phyloP scores from a whole-genome alignment of 2,329 filamentous ascomycete species.

The Acrocalymma vagum region DNA sequence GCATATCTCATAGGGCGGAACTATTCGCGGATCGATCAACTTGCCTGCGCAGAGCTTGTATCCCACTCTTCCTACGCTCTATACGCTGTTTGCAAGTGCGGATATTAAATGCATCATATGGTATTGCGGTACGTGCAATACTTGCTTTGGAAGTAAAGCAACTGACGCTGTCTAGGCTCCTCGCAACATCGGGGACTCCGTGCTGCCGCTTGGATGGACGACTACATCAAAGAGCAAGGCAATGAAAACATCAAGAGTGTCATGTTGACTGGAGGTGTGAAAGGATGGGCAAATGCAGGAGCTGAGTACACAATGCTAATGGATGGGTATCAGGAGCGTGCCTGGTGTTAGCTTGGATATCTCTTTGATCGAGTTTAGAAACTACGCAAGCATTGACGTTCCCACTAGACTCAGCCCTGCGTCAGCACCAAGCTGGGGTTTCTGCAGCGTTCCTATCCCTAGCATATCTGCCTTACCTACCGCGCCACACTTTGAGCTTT shows the following conservation, averaged over 20 bases:
- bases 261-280: constrained; percentile 61
- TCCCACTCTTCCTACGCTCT: constrained; percentile 57
- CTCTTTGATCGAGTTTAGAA: too few species aligned
- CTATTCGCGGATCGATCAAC: constrained; percentile 66
- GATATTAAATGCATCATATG: constrained; percentile 60
- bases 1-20: constrained; percentile 61
- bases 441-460: too few species aligned
- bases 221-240: constrained; percentile 55
- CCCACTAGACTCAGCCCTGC: too few species aligned
- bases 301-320: constrained; percentile 57
- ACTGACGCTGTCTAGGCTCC: constrained; percentile 53
- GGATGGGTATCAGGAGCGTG: constrained; percentile 55
- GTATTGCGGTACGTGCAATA: constrained; percentile 59
- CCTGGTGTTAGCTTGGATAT: constrained; percentile 5
- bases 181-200: constrained; percentile 62
- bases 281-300: constrained; percentile 61
- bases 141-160: not conserved
- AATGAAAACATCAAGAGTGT: constrained; percentile 57
- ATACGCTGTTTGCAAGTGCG: constrained; percentile 61
- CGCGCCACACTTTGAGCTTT: too few species aligned
- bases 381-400: too few species aligned
- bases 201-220: constrained; percentile 63
- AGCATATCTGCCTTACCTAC: too few species aligned
- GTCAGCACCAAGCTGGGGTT: too few species aligned
- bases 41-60: constrained; percentile 65